Conservation (phyloP, 176 grass and related monocot genomes). For the Puya raimondii region DNA sequence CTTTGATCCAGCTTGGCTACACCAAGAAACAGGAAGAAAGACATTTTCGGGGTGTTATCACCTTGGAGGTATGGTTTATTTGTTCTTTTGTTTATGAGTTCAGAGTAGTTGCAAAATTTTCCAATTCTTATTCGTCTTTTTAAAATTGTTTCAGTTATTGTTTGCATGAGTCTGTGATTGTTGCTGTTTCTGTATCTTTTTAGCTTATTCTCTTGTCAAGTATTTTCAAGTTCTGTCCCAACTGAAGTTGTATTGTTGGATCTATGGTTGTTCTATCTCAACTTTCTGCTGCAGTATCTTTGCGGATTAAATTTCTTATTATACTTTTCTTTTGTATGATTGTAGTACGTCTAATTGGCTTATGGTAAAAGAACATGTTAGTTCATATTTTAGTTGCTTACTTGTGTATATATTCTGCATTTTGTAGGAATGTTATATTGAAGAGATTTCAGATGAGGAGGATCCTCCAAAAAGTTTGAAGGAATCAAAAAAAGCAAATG, state of each 20-base stretch:
- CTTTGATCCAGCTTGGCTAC: conserved; percentile 66
- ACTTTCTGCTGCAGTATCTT: background rate
- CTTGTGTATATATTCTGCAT: conserved; percentile 9
- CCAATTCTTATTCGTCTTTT: background rate
- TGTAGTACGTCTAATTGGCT: background rate
- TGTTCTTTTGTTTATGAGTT: conserved; percentile 5
- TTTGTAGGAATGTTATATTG: conserved; percentile 62
- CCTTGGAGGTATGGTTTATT: conserved; percentile 48
- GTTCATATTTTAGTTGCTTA: background rate
- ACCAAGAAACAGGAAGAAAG: conserved; percentile 84
- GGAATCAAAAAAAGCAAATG: conserved; percentile 54
- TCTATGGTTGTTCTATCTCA: background rate
- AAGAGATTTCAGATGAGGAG: conserved; percentile 63
- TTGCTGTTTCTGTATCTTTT: background rate
- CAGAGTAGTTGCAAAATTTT: background rate
- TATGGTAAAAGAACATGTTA: background rate
- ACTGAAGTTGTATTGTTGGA: background rate
- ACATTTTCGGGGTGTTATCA: conserved; percentile 69
- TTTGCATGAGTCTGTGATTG: background rate
- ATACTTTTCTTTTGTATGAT: background rate
- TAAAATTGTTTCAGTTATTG: background rate
- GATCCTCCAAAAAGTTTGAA: conserved; percentile 59
- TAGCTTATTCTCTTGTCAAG: background rate
- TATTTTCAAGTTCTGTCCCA: background rate
- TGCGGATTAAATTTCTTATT: background rate